Base-by-base conservation (phyloP, 306 rosid species). In the Amphicarpaea edgeworthii region DNA sequence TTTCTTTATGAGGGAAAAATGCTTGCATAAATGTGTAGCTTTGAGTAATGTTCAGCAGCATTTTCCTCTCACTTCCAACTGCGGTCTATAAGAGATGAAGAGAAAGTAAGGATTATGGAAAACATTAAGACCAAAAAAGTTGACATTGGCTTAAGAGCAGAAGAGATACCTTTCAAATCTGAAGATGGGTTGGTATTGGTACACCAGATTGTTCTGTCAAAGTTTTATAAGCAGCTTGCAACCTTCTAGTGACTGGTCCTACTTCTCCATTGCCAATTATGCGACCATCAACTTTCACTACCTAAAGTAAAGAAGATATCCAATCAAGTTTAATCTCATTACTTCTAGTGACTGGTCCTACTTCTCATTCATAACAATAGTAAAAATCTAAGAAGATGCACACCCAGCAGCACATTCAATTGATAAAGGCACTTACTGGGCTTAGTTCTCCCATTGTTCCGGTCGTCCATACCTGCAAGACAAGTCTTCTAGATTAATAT, bases 391-490 rank as follows among this genome's bases (percentile, higher is more conserved):
- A n/a, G n/a, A n/a, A 55, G 28, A 54, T 26, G 68, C 75, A 40
- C 12, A 76, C 8, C 62, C n/a, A 16, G 50, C 57, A 26, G 57
- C 30, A 51, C 1, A 49, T 54, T 15, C 47, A 76, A 38, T 43
- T 3, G 20, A 71, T 2, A 15, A 71, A 66, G 45, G 66, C 30
- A 81, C 96, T 81, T 80, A 90, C 97, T 5, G 97, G 97, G 77
- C 88, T 90, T 78, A 92, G 88, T 78, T 92, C 97, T 79, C 96
- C 96, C 97, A 88, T 92, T 50, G 97, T 88, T 78, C 96, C 97
- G 4, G 97, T 84, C 5, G 93, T 92, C 97, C 97, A 92, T 40
- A 92, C 86, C 97, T 92, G 92, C 85, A 77, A 38, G 16, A 51
- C 30, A 78, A 75, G 40, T 16, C 17, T 50, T 53, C 55, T 24